Conservation (phyloP, 768 basidiomycete species). For the Mycena venus region DNA sequence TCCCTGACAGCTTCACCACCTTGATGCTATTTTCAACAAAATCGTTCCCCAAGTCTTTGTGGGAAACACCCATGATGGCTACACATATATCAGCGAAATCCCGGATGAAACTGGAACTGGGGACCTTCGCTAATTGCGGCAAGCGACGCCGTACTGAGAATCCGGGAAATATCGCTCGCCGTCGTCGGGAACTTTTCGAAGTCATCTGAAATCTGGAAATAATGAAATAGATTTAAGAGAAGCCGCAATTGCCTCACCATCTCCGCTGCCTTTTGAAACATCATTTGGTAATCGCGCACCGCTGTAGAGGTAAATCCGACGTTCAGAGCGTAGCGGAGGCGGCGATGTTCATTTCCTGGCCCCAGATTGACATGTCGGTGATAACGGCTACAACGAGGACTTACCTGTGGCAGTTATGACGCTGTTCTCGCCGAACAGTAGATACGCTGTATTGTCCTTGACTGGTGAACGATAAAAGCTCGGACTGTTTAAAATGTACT, state of each 20-base stretch:
- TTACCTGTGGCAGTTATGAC: not conserved
- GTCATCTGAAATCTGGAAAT: not conserved
- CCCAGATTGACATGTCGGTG: not conserved
- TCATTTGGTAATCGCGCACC: not conserved
- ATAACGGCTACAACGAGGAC: not conserved
- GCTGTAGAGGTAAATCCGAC: not conserved
- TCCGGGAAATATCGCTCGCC: not conserved
- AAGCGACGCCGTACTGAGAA: not conserved
- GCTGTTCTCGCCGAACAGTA: not conserved
- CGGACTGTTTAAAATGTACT: not conserved
- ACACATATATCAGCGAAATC: not conserved
- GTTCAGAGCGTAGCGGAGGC: conserved; percentile 27
- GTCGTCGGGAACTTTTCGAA: not conserved
- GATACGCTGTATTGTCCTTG: not conserved
- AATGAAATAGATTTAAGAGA: not conserved
- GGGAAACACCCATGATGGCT: not conserved
- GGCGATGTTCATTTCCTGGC: not conserved
- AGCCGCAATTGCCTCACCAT: not conserved
- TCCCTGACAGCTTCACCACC: not conserved
- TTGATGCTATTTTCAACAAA: not conserved
- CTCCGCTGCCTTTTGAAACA: not conserved
- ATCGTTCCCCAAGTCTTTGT: not conserved
- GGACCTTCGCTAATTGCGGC: not conserved
- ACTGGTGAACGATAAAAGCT: not conserved
- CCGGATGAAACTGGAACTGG: not conserved